Percentiles rank a stretch among this genome's conserved stretches.
Evolutionary conservation across 176 grass and related monocot species (phyloP).

Genomic region (Leersia perrieri): DNA sequence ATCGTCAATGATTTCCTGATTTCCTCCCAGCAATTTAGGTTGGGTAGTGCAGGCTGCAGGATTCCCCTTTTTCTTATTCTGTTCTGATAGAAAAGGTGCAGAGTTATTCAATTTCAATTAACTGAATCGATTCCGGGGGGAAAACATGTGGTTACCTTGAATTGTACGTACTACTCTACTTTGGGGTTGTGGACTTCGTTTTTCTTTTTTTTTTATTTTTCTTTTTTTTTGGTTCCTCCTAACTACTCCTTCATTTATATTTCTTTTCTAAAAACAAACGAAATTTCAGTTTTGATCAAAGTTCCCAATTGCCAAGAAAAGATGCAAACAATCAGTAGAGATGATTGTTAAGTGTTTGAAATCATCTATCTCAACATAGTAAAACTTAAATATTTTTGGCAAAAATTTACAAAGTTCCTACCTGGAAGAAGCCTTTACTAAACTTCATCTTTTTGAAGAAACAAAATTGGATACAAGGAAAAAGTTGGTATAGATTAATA

Average conservation of each 20-base stretch:
- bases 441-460: too few relatives aligned
- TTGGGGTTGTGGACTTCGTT: neutral
- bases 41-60: neutral
- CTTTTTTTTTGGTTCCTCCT: too few relatives aligned
- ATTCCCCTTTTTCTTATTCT: neutral
- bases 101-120: neutral
- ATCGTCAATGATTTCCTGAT: neutral
- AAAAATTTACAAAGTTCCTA: too few relatives aligned
- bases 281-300: neutral
- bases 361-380: too few relatives aligned
- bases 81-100: neutral
- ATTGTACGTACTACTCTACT: neutral
- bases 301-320: neutral
- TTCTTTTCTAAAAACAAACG: neutral
- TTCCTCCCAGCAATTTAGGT: neutral
- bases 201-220: too few relatives aligned
- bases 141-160: neutral
- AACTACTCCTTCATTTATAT: neutral
- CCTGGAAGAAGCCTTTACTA: too few relatives aligned
- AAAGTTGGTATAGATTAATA: too few relatives aligned
- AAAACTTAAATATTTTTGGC: too few relatives aligned
- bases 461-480: too few relatives aligned
- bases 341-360: too few relatives aligned
- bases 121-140: neutral
- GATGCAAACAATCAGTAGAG: too few relatives aligned